Percentiles rank a stretch among this genome's conserved stretches.
These are phyloP conservation scores for Berberis vulgaris DNA, from an alignment of 164 flowering plant genomes.

Conservation along the genomic window DNA sequence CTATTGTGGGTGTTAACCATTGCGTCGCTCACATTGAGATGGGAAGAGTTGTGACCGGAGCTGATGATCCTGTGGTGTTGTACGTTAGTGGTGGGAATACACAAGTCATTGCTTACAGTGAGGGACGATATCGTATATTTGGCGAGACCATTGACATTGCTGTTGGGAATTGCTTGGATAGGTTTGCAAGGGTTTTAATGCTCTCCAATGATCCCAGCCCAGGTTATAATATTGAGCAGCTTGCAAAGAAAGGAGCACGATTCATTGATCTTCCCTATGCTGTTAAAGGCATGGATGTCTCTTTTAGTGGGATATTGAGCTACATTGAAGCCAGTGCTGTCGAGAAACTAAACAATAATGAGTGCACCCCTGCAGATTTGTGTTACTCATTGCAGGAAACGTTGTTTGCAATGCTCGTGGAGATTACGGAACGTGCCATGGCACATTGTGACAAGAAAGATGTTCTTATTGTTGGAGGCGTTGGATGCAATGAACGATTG, in stretches of 20 bases:
- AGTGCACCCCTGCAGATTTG: constrained; percentile 97
- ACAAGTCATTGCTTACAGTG: constrained; percentile 80
- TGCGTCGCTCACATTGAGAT: constrained; percentile 98
- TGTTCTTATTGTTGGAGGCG: constrained; percentile 95
- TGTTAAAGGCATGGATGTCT: constrained; percentile 98
- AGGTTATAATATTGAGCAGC: constrained; percentile 98
- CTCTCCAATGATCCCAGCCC: constrained; percentile 96
- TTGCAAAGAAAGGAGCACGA: constrained; percentile 84
- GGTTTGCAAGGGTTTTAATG: constrained; percentile 80
- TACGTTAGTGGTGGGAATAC: constrained; percentile 99
- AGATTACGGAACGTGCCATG: constrained; percentile 97
- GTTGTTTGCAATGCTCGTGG: constrained; percentile 95
- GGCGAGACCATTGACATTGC: constrained; percentile 99
- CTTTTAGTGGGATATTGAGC: constrained; percentile 93
- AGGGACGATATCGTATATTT: constrained; percentile 81
- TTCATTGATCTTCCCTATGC: constrained; percentile 89
- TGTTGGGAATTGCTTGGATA: constrained; percentile 92
- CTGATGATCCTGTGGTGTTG: constrained; percentile 87
- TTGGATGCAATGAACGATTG: constrained; percentile 92
- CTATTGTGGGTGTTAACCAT: constrained; percentile 88
- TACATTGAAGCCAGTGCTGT: constrained; percentile 81
- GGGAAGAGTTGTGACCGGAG: constrained; percentile 92
- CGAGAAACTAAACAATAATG: constrained; percentile 80
- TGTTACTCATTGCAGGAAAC: constrained; percentile 99
- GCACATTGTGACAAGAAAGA: constrained; percentile 93